phyloP scores from a whole-genome alignment of 2,329 filamentous ascomycete genomes.

The Cytospora schulzeri region DNA sequence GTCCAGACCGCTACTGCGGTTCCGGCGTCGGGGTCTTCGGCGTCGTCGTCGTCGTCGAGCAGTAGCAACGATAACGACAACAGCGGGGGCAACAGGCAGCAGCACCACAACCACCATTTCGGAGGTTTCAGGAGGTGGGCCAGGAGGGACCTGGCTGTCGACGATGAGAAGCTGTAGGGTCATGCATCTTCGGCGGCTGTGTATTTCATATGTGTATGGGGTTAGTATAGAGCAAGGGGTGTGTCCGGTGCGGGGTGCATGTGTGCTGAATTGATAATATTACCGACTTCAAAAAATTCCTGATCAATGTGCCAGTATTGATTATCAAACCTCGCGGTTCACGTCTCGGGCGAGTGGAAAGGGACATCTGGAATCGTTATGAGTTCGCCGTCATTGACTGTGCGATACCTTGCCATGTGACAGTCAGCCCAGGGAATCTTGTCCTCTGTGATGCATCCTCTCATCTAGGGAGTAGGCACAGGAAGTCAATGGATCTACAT shows the following conservation, averaged over 20 bases:
- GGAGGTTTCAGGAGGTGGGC: not conserved
- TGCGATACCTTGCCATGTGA: too few relatives aligned
- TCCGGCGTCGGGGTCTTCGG: not conserved
- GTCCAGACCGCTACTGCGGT: constrained; percentile 21
- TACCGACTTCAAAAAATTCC: not conserved
- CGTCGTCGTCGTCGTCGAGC: not conserved
- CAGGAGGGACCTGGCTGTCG: not conserved
- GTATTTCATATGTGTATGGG: not conserved
- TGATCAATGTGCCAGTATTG: not conserved
- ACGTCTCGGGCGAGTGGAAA: too few relatives aligned
- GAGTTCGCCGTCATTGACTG: too few relatives aligned
- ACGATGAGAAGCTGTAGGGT: not conserved
- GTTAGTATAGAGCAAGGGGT: not conserved
- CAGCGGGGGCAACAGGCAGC: not conserved
- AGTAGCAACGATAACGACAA: not conserved
- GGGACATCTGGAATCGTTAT: too few relatives aligned
- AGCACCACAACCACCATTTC: not conserved
- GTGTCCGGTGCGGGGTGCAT: not conserved
- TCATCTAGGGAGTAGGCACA: too few relatives aligned
- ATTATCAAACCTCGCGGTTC: not conserved
- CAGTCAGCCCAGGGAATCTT: too few relatives aligned
- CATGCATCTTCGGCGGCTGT: not conserved
- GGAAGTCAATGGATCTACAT: too few relatives aligned
- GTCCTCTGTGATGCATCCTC: too few relatives aligned
- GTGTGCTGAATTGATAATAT: not conserved